Conservation (phyloP, 164 flowering plant species). For the Dillenia turbinata region DNA sequence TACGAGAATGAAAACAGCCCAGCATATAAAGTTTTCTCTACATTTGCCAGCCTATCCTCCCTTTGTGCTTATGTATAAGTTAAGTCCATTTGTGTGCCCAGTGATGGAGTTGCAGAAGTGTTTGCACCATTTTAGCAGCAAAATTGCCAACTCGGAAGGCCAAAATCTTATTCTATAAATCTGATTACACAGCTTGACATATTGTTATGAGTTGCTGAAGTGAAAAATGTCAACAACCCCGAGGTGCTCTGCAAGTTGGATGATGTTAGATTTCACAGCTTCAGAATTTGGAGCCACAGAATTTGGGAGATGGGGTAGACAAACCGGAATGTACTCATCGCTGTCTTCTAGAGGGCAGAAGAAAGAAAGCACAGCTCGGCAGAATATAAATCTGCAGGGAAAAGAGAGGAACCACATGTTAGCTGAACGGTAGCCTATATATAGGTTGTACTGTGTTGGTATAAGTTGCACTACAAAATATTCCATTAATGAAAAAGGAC, state of each 20-base stretch:
- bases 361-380: conserved; percentile 58
- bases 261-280: conserved; percentile 40
- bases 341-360: conserved; percentile 40
- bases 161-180: not conserved
- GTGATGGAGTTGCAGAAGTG: no score
- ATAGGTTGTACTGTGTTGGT: no score
- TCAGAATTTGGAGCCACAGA: conserved; percentile 53
- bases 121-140: no score
- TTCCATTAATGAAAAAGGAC: not conserved
- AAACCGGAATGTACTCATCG: conserved; percentile 57
- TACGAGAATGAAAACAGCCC: no score
- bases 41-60: no score
- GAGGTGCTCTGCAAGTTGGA: conserved; percentile 55
- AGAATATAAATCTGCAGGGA: conserved; percentile 77
- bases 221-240: conserved; percentile 43
- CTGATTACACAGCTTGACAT: not conserved
- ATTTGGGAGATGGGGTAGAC: conserved; percentile 70
- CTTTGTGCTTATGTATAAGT: no score
- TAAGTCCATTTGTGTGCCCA: no score
- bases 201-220: conserved; percentile 21
- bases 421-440: no score
- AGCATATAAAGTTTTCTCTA: no score
- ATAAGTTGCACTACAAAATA: no score
- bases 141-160: not conserved
- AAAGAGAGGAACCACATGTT: not conserved